Evolutionary conservation across 2,329 filamentous ascomycete species (phyloP).

Genomic region (Phymatotrichopsis omnivora): DNA sequence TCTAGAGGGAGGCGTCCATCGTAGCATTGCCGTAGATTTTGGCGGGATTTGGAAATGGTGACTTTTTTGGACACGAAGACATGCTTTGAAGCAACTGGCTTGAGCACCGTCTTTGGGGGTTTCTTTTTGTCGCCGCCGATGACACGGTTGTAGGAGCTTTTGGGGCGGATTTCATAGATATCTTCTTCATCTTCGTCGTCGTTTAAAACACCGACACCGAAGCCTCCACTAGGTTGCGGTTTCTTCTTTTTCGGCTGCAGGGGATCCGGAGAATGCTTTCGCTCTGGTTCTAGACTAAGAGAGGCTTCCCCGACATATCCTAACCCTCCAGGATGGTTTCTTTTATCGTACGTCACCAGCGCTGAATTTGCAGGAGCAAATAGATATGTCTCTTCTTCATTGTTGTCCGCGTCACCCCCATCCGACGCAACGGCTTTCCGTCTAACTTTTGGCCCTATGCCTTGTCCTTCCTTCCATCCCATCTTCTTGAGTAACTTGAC

Average conservation of each 20-base stretch:
- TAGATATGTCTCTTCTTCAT: slow-evolving; percentile 49
- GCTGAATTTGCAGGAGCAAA: slow-evolving; percentile 76
- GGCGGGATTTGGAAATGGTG: slow-evolving; percentile 36
- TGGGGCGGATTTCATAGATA: slow-evolving; percentile 82
- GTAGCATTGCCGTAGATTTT: slow-evolving; percentile 59
- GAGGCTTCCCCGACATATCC: slow-evolving; percentile 51
- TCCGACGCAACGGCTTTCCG: slow-evolving; percentile 60
- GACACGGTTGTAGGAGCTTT: slow-evolving; percentile 73
- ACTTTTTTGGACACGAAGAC: slow-evolving; percentile 64
- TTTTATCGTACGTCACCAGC: slow-evolving; percentile 56
- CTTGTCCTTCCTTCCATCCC: slow-evolving; percentile 93
- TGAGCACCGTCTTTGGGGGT: slow-evolving; percentile 38
- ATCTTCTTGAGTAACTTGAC: slow-evolving; percentile 75
- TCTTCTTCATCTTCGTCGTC: slow-evolving; percentile 94
- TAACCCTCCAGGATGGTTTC: slow-evolving; percentile 60
- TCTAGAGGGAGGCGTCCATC: slow-evolving; percentile 71
- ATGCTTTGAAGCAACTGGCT: slow-evolving; percentile 47
- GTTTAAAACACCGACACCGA: slow-evolving; percentile 82
- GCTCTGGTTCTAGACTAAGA: slow-evolving; percentile 40
- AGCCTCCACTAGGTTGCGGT: slow-evolving; percentile 50
- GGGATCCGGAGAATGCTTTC: too few relatives aligned
- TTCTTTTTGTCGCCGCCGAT: slow-evolving; percentile 76
- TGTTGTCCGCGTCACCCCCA: slow-evolving; percentile 34
- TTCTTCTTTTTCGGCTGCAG: slow-evolving; percentile 43
- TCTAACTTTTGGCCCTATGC: slow-evolving; percentile 76